phyloP scores from a whole-genome alignment of 805 yeast genomes.

The Cyberlindnera lachancei region DNA sequence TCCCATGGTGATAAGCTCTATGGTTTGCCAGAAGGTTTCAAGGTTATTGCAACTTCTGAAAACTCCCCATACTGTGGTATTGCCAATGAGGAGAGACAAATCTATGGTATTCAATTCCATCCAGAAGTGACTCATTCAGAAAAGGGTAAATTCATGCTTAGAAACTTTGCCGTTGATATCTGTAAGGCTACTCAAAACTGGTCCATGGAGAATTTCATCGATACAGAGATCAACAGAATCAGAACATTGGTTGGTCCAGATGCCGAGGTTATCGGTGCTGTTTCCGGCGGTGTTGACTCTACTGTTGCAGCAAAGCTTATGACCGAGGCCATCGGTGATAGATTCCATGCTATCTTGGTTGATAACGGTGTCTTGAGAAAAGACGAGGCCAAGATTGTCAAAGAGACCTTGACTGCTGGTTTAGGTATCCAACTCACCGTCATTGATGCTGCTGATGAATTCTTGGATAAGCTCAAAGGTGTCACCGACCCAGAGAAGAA shows the following conservation, averaged over 20 bases:
- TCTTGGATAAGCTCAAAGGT: slow-evolving; percentile 79
- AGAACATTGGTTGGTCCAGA: slow-evolving; percentile 89
- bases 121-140: slow-evolving; percentile 97
- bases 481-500: slow-evolving; percentile 98
- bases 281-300: slow-evolving; percentile 98
- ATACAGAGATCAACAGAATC: slow-evolving; percentile 91
- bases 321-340: slow-evolving; percentile 97
- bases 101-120: slow-evolving; percentile 97
- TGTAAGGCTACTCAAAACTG: slow-evolving; percentile 86
- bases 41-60: slow-evolving; percentile 81
- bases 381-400: slow-evolving; percentile 85
- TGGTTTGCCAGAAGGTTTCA: slow-evolving; percentile 83
- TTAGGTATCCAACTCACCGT: slow-evolving; percentile 92
- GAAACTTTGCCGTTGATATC: slow-evolving; percentile 87
- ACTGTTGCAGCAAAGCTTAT: slow-evolving; percentile 97
- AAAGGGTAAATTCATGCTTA: slow-evolving; percentile 79
- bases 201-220: slow-evolving; percentile 98
- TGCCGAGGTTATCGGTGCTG: slow-evolving; percentile 99
- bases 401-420: slow-evolving; percentile 85
- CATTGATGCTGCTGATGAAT: slow-evolving; percentile 89
- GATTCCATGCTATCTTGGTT: slow-evolving; percentile 97
- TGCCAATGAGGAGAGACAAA: slow-evolving; percentile 61
- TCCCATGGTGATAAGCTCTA: slow-evolving; percentile 96
- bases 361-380: slow-evolving; percentile 97
- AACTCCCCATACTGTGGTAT: slow-evolving; percentile 97